phyloP scores from a whole-genome alignment of 768 basidiomycete species.

The Hypsizygus marmoreus region DNA sequence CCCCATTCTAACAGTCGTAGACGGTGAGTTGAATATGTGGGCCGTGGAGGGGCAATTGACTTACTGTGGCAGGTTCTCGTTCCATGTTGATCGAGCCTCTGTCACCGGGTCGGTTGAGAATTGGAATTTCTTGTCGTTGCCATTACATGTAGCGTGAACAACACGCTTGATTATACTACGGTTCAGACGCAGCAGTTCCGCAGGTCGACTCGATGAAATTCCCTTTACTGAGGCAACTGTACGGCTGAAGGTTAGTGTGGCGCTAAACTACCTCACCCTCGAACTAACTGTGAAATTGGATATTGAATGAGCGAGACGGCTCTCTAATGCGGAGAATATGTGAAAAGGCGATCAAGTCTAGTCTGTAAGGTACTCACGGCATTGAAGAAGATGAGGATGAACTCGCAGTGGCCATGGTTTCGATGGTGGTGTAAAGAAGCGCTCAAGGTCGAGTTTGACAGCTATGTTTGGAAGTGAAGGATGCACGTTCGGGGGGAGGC shows the following conservation, averaged over 20 bases:
- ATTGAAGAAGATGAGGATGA: too few species aligned
- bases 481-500: not conserved
- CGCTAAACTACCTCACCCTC: not conserved
- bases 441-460: too few species aligned
- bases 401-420: too few species aligned
- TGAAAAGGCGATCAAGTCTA: not conserved
- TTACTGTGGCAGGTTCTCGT: conserved; percentile 17
- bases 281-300: conserved; percentile 19
- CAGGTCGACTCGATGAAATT: too few species aligned
- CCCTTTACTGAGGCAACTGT: conserved; percentile 10
- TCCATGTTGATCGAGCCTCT: conserved; percentile 6
- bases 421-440: too few species aligned
- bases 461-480: too few species aligned
- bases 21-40: not conserved
- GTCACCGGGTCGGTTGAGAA: not conserved
- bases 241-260: not conserved
- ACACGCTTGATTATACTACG: conserved; percentile 1
- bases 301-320: conserved; percentile 1
- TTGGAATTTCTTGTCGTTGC: not conserved
- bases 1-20: conserved; percentile 11
- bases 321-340: not conserved
- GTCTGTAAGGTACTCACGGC: not conserved
- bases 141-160: conserved; percentile 7
- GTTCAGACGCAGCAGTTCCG: not conserved
- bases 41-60: not conserved